Conservation (phyloP, 179 eudicot species). For the Drosera spatulata region DNA sequence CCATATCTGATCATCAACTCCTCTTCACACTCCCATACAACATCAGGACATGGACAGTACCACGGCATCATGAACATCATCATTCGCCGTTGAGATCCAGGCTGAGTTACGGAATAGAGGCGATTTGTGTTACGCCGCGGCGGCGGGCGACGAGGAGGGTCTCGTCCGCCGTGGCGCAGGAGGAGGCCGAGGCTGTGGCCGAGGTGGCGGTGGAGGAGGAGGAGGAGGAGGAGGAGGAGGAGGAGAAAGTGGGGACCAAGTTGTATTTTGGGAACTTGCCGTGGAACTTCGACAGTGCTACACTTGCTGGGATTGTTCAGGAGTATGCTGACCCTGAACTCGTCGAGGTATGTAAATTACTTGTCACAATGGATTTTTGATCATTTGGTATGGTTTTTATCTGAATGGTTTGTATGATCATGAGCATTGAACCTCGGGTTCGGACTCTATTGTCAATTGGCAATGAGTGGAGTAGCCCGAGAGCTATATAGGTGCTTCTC, state of each 20-base stretch:
- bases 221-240: conserved; percentile 11
- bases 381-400: too few relatives aligned
- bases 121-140: conserved; percentile 4
- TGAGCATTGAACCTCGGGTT: too few relatives aligned
- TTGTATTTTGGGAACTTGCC: conserved; percentile 92
- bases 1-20: conserved; percentile 6
- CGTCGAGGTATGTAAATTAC: conserved; percentile 51
- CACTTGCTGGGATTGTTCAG: conserved; percentile 85
- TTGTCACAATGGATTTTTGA: too few relatives aligned
- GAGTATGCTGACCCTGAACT: conserved; percentile 74
- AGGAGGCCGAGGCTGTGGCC: conserved; percentile 12
- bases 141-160: conserved; percentile 32
- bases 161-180: conserved; percentile 41
- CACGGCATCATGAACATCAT: conserved; percentile 8
- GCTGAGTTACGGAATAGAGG: conserved; percentile 5
- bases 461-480: too few relatives aligned
- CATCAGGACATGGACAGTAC: conserved; percentile 7
- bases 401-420: too few relatives aligned
- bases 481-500: too few relatives aligned
- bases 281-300: conserved; percentile 85
- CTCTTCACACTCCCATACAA: conserved; percentile 10
- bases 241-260: conserved; percentile 41
- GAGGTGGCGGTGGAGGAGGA: conserved; percentile 18
- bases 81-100: too few relatives aligned
- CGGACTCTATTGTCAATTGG: too few relatives aligned